Conservation (phyloP, 495 filamentous ascomycete genomes). For the Daldinia vernicosa region DNA sequence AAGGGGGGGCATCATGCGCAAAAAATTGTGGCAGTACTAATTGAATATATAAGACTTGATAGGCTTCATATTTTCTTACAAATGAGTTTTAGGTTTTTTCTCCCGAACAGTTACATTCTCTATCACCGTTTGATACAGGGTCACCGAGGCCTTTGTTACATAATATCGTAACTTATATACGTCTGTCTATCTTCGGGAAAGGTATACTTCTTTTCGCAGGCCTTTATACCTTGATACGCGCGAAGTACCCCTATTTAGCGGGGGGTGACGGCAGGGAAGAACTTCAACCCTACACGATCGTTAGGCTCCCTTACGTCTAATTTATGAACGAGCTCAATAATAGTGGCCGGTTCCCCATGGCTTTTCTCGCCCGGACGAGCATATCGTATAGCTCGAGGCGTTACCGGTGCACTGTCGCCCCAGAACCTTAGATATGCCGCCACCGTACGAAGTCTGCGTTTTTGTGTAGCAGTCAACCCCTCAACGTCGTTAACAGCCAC, state of each 20-base stretch:
- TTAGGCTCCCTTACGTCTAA: neutral
- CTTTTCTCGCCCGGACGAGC: neutral
- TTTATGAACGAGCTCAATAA: neutral
- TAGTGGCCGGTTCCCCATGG: neutral
- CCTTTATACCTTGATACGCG: neutral
- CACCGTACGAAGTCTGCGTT: neutral
- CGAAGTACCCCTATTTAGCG: neutral
- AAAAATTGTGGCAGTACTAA: too few relatives aligned
- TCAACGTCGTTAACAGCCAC: neutral
- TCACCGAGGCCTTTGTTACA: neutral
- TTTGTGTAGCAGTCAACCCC: neutral
- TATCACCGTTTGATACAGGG: neutral
- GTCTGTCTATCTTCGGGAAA: neutral
- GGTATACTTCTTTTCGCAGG: neutral
- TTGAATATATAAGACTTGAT: too few relatives aligned
- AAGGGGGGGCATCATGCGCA: too few relatives aligned
- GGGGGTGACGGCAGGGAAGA: neutral
- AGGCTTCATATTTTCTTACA: neutral
- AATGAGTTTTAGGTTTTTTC: too few relatives aligned
- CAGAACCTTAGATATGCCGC: constrained; percentile 6
- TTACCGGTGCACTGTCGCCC: constrained; percentile 4
- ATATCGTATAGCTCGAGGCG: constrained; percentile 17
- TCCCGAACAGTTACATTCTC: too few relatives aligned
- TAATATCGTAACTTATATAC: neutral
- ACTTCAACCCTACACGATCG: neutral